These are phyloP conservation scores for Paracoccidioides lutzii DNA, from an alignment of 2,329 filamentous ascomycete genomes.

Conservation along the genomic window DNA sequence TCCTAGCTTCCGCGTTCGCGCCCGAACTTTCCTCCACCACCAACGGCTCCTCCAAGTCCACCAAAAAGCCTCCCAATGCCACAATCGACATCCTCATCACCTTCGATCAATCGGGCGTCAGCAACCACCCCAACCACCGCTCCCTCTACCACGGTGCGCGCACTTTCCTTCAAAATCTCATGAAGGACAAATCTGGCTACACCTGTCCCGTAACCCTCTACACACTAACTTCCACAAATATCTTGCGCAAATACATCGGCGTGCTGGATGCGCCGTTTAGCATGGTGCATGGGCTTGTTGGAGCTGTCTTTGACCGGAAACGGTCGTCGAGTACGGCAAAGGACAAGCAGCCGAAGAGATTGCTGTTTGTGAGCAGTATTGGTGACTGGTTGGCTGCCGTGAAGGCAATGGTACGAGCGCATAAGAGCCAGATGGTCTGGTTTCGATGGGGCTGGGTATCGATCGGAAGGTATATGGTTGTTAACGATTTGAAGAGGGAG, in stretches of 20 bases:
- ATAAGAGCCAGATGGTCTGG: constrained; percentile 96
- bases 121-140: constrained; percentile 84
- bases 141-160: constrained; percentile 73
- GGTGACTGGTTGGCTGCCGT: constrained; percentile 55
- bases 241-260: constrained; percentile 69
- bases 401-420: constrained; percentile 76
- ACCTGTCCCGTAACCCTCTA: constrained; percentile 70
- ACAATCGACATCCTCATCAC: constrained; percentile 75
- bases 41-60: constrained; percentile 16
- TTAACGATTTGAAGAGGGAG: constrained; percentile 66
- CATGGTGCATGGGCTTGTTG: constrained; percentile 43
- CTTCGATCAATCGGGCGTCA: constrained; percentile 74
- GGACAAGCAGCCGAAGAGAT: constrained; percentile 10
- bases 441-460: constrained; percentile 94
- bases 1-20: constrained; percentile 62
- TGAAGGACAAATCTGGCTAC: constrained; percentile 50
- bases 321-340: constrained; percentile 3
- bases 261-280: constrained; percentile 66
- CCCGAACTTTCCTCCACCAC: constrained; percentile 41
- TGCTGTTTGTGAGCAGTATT: constrained; percentile 62
- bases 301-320: constrained; percentile 13
- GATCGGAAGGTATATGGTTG: constrained; percentile 82
- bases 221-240: constrained; percentile 59
- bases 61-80: constrained; percentile 35
- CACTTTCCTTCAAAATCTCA: constrained; percentile 55